Conservation (phyloP, 2,329 filamentous ascomycete genomes). For the Neobulgaria alba region DNA sequence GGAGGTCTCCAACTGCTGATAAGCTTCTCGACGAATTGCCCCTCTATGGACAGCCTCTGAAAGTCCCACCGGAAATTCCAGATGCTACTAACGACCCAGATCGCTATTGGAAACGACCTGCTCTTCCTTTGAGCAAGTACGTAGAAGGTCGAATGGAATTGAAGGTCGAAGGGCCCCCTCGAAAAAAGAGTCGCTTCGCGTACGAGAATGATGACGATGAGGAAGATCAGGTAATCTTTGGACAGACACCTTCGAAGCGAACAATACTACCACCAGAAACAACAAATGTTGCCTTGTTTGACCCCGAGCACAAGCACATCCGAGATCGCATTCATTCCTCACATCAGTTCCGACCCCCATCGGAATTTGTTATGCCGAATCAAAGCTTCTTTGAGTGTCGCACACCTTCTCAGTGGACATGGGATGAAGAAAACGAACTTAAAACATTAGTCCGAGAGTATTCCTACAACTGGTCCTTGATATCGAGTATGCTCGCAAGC, state of each 20-base stretch:
- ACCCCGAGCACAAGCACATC: constrained; percentile 80
- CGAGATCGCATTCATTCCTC: constrained; percentile 83
- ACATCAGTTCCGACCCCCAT: constrained; percentile 87
- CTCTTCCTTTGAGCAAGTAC: constrained; percentile 79
- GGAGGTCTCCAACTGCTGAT: constrained; percentile 65
- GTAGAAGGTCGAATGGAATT: constrained; percentile 73
- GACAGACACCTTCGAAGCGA: constrained; percentile 21
- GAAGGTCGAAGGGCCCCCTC: constrained; percentile 52
- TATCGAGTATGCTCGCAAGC: constrained; percentile 69
- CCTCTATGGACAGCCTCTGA: constrained; percentile 60
- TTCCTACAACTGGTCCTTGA: constrained; percentile 96
- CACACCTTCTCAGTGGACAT: constrained; percentile 83
- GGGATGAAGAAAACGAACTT: constrained; percentile 83
- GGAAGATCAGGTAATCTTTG: constrained; percentile 39
- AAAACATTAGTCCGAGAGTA: constrained; percentile 80
- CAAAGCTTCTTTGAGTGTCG: constrained; percentile 86
- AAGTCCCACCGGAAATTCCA: constrained; percentile 48
- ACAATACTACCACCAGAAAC: constrained; percentile 56
- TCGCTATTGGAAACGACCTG: constrained; percentile 64
- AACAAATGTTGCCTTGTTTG: constrained; percentile 76
- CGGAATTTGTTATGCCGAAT: constrained; percentile 83
- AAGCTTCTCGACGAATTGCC: constrained; percentile 74
- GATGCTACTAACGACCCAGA: constrained; percentile 57
- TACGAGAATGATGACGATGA: constrained; percentile 67
- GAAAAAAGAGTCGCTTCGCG: constrained; percentile 74